phyloP scores from a whole-genome alignment of 2,329 filamentous ascomycete genomes.

The Rhexocercosporidium sp. region DNA sequence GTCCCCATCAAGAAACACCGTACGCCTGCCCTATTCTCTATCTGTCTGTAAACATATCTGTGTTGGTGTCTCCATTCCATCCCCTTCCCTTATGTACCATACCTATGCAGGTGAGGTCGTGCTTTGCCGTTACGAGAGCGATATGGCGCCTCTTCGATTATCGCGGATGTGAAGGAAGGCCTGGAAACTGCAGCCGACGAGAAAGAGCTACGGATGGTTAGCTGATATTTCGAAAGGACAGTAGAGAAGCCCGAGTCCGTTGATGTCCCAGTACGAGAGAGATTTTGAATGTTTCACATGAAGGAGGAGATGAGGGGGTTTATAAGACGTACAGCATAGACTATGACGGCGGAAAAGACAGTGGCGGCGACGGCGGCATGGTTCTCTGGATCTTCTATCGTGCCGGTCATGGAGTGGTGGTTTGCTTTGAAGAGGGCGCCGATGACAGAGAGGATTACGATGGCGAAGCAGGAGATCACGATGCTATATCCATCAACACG shows the following conservation, averaged over 20 bases:
- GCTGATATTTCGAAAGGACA: background rate
- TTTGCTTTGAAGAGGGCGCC: conserved; percentile 76
- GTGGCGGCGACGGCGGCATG: conserved; percentile 80
- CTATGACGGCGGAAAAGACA: conserved; percentile 84
- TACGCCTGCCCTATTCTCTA: conserved; percentile 27
- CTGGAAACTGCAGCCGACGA: conserved; percentile 90
- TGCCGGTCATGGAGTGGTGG: conserved; percentile 84
- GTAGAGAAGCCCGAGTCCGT: background rate
- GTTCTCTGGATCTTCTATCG: conserved; percentile 70
- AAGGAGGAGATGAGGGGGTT: background rate
- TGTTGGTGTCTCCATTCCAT: background rate
- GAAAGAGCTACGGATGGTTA: conserved; percentile 68
- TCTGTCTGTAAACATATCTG: background rate
- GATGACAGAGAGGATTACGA: conserved; percentile 68
- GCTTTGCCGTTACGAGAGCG: conserved; percentile 54
- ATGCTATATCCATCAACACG: conserved; percentile 60
- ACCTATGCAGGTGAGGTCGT: background rate
- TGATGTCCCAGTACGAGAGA: background rate
- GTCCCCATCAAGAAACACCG: conserved; percentile 26
- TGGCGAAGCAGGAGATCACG: conserved; percentile 69
- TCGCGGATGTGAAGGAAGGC: conserved; percentile 85
- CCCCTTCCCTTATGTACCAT: conserved; percentile 8
- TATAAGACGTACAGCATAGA: conserved; percentile 77
- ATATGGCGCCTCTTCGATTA: conserved; percentile 82
- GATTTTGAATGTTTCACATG: background rate